These are phyloP conservation scores for Xylariomycetidae sp. DNA, from an alignment of 2,329 filamentous ascomycete genomes.

Conservation along the genomic window DNA sequence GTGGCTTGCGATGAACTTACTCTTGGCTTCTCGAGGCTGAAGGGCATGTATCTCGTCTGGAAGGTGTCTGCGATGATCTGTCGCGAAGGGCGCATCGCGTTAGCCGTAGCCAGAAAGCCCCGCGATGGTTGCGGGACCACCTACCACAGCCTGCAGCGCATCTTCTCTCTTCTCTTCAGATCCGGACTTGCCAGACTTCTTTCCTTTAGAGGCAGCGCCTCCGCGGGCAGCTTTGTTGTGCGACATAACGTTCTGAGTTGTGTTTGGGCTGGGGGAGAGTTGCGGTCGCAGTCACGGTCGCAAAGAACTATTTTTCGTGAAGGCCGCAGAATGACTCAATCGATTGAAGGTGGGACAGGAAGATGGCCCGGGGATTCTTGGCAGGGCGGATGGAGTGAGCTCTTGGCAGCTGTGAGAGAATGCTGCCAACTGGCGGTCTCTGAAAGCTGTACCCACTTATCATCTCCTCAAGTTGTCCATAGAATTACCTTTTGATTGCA, in stretches of 20 bases:
- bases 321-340: too few relatives aligned
- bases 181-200: constrained; percentile 45
- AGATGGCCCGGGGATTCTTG: too few relatives aligned
- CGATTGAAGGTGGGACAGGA: too few relatives aligned
- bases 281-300: too few relatives aligned
- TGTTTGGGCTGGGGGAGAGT: too few relatives aligned
- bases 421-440: too few relatives aligned
- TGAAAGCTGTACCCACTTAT: too few relatives aligned
- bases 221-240: constrained; percentile 21
- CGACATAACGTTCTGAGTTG: constrained; percentile 16
- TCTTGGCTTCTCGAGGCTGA: constrained; percentile 82
- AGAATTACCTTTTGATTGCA: too few relatives aligned
- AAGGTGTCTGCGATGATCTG: constrained; percentile 91
- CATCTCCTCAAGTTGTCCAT: too few relatives aligned
- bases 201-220: constrained; percentile 38
- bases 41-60: constrained; percentile 84
- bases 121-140: constrained; percentile 11
- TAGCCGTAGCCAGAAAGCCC: constrained; percentile 3
- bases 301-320: too few relatives aligned
- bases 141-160: constrained; percentile 40
- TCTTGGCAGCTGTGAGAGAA: too few relatives aligned
- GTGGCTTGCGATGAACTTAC: constrained; percentile 42
- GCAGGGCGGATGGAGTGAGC: too few relatives aligned
- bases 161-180: constrained; percentile 52
- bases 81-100: not conserved